phyloP scores from a whole-genome alignment of 2,329 filamentous ascomycete species.

The Cladophialophora exuberans region DNA sequence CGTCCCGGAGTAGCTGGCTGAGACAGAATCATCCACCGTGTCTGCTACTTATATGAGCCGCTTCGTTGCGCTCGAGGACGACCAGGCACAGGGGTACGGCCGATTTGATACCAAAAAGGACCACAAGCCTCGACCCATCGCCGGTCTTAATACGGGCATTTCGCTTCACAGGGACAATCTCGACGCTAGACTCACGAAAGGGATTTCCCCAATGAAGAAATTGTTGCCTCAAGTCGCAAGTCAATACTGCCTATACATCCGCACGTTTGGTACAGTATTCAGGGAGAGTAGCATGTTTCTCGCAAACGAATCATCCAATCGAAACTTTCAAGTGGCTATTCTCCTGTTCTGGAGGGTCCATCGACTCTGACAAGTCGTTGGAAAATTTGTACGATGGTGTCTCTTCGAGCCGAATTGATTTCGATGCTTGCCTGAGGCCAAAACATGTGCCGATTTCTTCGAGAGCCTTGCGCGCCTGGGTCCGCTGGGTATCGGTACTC shows the following conservation, averaged over 20 bases:
- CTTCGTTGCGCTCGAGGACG: background rate
- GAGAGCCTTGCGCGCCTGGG: constrained; percentile 6
- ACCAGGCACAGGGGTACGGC: background rate
- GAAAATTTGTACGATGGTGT: background rate
- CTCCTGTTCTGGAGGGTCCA: background rate
- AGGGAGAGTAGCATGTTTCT: no score
- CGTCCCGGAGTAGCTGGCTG: no score
- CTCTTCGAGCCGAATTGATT: background rate
- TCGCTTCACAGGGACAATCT: background rate
- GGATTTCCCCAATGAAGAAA: background rate
- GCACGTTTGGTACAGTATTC: no score
- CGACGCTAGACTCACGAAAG: background rate
- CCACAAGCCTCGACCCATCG: background rate
- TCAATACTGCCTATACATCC: background rate
- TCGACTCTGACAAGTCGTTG: background rate
- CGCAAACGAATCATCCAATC: background rate
- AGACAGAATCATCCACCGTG: no score
- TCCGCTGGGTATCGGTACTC: background rate
- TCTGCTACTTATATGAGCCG: background rate
- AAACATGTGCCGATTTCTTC: background rate
- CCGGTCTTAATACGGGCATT: background rate
- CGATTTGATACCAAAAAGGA: background rate
- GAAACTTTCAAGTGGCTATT: background rate
- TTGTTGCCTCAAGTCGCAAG: background rate
- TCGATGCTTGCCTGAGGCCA: background rate